Conservation (phyloP, 73 alveolate species). For the Paramecium biaurelia region DNA sequence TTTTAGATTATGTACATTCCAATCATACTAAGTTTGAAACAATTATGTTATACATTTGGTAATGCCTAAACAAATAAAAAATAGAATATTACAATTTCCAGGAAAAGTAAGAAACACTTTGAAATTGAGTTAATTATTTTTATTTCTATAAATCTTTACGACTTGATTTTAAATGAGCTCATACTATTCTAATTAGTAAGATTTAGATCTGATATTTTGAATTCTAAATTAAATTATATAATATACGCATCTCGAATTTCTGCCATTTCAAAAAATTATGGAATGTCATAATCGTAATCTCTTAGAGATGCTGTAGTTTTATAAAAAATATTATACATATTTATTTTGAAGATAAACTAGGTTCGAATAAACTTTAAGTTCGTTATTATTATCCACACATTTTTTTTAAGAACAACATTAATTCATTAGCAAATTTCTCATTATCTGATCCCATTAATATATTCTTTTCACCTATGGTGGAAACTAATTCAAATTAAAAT, state of each 20-base stretch:
- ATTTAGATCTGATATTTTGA: not conserved
- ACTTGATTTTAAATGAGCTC: not conserved
- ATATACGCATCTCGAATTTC: not conserved
- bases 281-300: not conserved
- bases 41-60: not conserved
- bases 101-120: not conserved
- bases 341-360: not conserved
- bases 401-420: not conserved
- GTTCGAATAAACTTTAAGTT: not conserved
- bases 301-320: not conserved
- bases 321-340: not conserved
- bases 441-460: constrained; percentile 15
- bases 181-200: not conserved
- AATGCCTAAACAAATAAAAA: not conserved
- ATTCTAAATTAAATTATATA: not conserved
- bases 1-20: not conserved
- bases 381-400: not conserved
- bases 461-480: not conserved
- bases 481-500: constrained; percentile 7
- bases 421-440: not conserved
- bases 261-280: not conserved
- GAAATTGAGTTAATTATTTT: not conserved
- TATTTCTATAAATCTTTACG: not conserved
- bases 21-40: not conserved
- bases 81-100: not conserved